phyloP scores from a whole-genome alignment of 2,329 filamentous ascomycete species.

The Talaromyces amestolkiae region DNA sequence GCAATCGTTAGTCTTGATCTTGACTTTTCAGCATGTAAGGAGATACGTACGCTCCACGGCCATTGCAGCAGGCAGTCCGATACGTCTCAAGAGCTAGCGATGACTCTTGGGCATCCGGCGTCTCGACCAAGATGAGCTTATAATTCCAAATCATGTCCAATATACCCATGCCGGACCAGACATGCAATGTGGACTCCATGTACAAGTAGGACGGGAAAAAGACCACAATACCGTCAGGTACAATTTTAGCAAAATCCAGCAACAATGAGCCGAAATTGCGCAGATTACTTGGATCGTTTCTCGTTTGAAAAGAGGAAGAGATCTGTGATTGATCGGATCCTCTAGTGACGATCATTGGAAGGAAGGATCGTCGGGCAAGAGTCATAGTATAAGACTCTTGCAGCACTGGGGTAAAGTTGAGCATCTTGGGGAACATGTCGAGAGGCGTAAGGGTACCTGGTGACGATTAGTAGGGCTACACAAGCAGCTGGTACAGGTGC shows the following conservation, averaged over 20 bases:
- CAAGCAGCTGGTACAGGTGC: not conserved
- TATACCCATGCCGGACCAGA: conserved; percentile 99
- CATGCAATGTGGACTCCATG: conserved; percentile 98
- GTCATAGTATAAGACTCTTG: conserved; percentile 99
- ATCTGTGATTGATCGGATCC: conserved; percentile 92
- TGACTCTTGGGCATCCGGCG: conserved; percentile 94
- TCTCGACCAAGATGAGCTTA: conserved; percentile 96
- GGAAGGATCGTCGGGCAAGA: conserved; percentile 85
- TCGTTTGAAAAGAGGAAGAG: conserved; percentile 89
- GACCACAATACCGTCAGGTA: conserved; percentile 95
- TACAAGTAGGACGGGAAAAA: conserved; percentile 99
- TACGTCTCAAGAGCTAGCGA: conserved; percentile 94
- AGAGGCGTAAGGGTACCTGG: conserved; percentile 86
- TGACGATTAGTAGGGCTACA: not conserved
- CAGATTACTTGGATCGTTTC: conserved; percentile 94
- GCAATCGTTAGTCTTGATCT: not conserved
- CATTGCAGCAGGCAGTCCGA: conserved; percentile 95
- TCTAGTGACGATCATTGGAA: conserved; percentile 95
- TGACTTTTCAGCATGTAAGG: not conserved
- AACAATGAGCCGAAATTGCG: conserved; percentile 92
- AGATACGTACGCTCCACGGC: conserved; percentile 65
- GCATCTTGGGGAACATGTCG: conserved; percentile 99
- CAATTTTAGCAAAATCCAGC: conserved; percentile 93
- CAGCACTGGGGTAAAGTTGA: conserved; percentile 85
- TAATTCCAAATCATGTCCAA: conserved; percentile 98